Base-by-base conservation (phyloP, 1,284 basidiomycete species). In the Leucoagaricus sp. region DNA sequence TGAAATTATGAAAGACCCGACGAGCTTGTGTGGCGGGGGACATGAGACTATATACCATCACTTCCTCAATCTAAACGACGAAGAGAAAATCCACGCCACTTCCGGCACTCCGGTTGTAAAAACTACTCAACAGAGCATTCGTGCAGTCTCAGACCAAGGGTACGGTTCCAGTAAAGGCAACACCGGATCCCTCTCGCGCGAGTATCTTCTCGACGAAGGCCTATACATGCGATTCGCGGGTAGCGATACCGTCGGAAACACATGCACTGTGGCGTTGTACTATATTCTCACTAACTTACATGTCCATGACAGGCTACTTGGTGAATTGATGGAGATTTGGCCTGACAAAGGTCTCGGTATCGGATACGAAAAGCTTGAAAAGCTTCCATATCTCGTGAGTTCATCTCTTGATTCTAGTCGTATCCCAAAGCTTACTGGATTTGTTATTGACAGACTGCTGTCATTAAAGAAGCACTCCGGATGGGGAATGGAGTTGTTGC, bases 181-280 rank as follows among this genome's bases (percentile, higher is more conserved):
- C 9, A 19, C 69, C 4, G 65, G 65, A 3, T 45, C 69, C 23
- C 67, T 70, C 8, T 68, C 69, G 3, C 67, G 63, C 47, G 62
- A 67, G 15, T 72, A 69, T 63, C 65, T 77, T 12, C 58, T 74
- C n/a, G 71, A 76, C 42, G 75, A 78, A 58, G 74, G 70, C 1
- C 60, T 69, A 31, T 68, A 69, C 50, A 62, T 78, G 51, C 61
- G 72, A 3, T 69, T 70, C 41, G 75, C 75, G 1, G 76, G 75
- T 9, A 75, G 71, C 49, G 75, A 76, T 46, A 76, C 75, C 0
- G 71, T 75, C 19, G 74, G 72, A 25, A 75, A 74, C 51, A 63
- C 71, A 0, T 72, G 72, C 53, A 74, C 69, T 0, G 65, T 75
- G 1, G 75, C 72, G 13, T 59, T 69, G 2, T 75, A 71, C 41